Base-by-base conservation (phyloP, 2,329 filamentous ascomycete genomes). In the Aspergillus brasiliensis region DNA sequence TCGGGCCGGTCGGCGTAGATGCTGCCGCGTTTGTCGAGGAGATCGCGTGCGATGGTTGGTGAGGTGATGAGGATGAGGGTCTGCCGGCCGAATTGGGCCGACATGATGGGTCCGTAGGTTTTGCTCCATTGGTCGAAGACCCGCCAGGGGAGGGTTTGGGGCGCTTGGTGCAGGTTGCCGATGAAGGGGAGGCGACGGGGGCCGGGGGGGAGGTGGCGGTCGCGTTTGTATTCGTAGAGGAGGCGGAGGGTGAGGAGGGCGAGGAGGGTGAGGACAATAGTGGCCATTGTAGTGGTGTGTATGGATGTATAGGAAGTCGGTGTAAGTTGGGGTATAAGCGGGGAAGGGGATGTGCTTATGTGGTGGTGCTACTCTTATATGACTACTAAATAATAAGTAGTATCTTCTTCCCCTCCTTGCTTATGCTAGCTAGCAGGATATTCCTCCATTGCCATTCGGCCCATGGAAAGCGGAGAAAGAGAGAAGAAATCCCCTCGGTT, bases 21-120 rank as follows among this genome's bases (percentile, higher is more conserved):
- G n/a, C 77, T 76, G 0, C 81, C 80, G 42, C 80, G 79, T 65
- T 83, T 83, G 61, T 84, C 82, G 57, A 86, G 80, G n/a, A 86
- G 72, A 19, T 85, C 83, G 40, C 80, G 81, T 0, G 83, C 83
- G 1, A 77, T 73, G 73, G 80, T 80, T 0, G 81, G 79, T 37
- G 82, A 80, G 58, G 81, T 81, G 59, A 86, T 76, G 71, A 72
- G 56, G 15, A 77, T 71, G 5, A 75, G 63, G 17, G 67, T 74
- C 5, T 68, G 65, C 5, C 67, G 67, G 6, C 73, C 73, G 38
- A 74, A 71, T 40, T 73, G 67, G 4, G 68, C 63, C 25, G 65
- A 67, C n/a, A 76, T 68, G 3, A 77, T 64, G 1, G 72, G 72
- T 3, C 75, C 75, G 57, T 77, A 77, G 31, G 70, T 57, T 17